These are phyloP conservation scores for Lophiostoma macrostomum DNA, from an alignment of 495 filamentous ascomycete species.

Conservation along the genomic window DNA sequence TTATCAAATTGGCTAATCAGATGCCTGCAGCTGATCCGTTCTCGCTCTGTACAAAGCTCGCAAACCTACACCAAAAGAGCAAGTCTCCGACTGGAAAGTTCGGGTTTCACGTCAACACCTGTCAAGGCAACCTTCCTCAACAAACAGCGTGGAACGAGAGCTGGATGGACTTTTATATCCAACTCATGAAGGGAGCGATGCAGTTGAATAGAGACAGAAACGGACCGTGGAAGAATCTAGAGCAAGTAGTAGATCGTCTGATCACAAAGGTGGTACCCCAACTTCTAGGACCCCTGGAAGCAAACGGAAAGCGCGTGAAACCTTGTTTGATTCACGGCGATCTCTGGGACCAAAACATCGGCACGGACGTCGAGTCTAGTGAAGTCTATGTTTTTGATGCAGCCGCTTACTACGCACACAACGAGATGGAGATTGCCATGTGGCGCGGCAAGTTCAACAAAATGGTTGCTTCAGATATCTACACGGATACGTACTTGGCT, in stretches of 20 bases:
- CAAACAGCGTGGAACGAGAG: not conserved
- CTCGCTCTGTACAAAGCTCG: not conserved
- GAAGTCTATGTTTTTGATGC: conserved; percentile 48
- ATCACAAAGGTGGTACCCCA: conserved; percentile 5
- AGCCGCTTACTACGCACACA: conserved; percentile 49
- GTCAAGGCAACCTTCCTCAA: conserved; percentile 4
- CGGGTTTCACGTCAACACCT: conserved; percentile 4
- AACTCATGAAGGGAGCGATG: not conserved
- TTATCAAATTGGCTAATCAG: not conserved
- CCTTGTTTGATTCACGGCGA: conserved; percentile 9
- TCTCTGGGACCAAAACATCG: conserved; percentile 8
- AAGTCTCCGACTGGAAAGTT: not conserved
- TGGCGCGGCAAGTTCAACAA: conserved; percentile 32
- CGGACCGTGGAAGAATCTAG: not conserved
- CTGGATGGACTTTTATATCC: not conserved
- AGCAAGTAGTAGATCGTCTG: not conserved
- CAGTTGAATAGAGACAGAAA: conserved; percentile 1
- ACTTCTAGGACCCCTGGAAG: conserved; percentile 1
- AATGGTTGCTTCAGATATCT: not conserved
- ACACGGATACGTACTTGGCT: not conserved
- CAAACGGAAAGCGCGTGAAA: not conserved
- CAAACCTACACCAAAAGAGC: not conserved
- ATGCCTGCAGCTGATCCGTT: no score
- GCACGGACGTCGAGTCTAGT: conserved; percentile 3
- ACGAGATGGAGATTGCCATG: conserved; percentile 48